Percentiles rank a stretch among this genome's conserved stretches.
These are phyloP conservation scores for Plasmodiophora brassicae DNA, from an alignment of 208 protist species.

Conservation along the genomic window DNA sequence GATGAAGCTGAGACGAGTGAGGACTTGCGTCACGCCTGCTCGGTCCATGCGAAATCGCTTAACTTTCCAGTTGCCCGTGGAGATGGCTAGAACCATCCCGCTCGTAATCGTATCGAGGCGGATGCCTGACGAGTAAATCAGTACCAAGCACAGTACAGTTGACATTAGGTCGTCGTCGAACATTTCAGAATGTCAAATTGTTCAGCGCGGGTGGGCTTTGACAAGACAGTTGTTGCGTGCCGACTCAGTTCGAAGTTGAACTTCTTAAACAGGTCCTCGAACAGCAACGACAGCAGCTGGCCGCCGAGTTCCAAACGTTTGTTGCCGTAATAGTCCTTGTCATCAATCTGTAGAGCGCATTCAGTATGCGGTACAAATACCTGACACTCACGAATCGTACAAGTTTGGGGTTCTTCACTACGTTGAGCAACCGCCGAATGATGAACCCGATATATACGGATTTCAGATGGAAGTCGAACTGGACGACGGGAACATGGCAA, in stretches of 20 bases:
- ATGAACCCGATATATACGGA: constrained; percentile 4
- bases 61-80: constrained; percentile 90
- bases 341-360: constrained; percentile 84
- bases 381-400: not conserved
- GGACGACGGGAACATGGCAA: constrained; percentile 67
- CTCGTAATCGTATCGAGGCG: constrained; percentile 88
- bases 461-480: constrained; percentile 94
- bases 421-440: not conserved
- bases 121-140: constrained; percentile 59
- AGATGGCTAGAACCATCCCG: constrained; percentile 90
- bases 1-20: constrained; percentile 97
- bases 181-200: constrained; percentile 32
- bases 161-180: not conserved
- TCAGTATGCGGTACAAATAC: not conserved
- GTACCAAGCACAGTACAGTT: not conserved
- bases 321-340: constrained; percentile 99
- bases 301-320: constrained; percentile 93
- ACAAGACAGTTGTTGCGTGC: constrained; percentile 47
- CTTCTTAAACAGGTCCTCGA: constrained; percentile 90
- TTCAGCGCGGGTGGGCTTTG: constrained; percentile 22
- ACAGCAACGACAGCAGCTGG: constrained; percentile 93
- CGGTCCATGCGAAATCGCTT: constrained; percentile 90
- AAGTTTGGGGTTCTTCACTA: not conserved
- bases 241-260: constrained; percentile 92
- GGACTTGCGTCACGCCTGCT: constrained; percentile 85